Conservation (phyloP, 2,329 filamentous ascomycete species). For the Sclerotinia glacialis region DNA sequence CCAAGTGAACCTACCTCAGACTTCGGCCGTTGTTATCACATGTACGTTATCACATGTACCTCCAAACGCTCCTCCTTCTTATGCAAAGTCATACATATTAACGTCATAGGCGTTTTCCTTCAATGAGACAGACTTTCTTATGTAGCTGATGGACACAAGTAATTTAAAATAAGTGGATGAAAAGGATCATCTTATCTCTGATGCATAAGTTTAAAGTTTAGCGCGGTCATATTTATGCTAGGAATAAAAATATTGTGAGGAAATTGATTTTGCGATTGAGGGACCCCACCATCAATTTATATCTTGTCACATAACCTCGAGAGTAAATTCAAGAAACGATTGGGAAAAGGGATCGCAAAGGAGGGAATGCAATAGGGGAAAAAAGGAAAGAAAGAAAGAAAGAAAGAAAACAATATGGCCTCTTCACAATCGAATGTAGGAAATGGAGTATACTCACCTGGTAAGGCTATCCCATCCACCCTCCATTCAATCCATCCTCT, state of each 20-base stretch:
- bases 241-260: conserved; percentile 10
- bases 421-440: conserved; percentile 5
- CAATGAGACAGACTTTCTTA: not conserved
- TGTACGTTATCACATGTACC: not conserved
- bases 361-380: not conserved
- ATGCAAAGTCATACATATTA: not conserved
- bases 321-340: not conserved
- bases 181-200: not conserved
- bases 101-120: not conserved
- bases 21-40: not conserved
- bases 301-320: not conserved
- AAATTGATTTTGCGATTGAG: not conserved
- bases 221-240: not conserved
- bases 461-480: not conserved
- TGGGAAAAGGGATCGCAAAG: too few species aligned
- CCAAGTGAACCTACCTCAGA: conserved; percentile 5
- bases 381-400: not conserved
- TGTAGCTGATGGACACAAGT: not conserved
- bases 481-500: not conserved
- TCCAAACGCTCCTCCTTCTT: too few species aligned
- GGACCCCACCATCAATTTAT: not conserved
- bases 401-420: not conserved
- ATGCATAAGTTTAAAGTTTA: conserved; percentile 9
- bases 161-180: not conserved
- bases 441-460: conserved; percentile 18